A percentile compares a stretch with the other conserved stretches of the same genome.
Conservation (phyloP, 441 rosid species). For the Manihot esculenta region DNA sequence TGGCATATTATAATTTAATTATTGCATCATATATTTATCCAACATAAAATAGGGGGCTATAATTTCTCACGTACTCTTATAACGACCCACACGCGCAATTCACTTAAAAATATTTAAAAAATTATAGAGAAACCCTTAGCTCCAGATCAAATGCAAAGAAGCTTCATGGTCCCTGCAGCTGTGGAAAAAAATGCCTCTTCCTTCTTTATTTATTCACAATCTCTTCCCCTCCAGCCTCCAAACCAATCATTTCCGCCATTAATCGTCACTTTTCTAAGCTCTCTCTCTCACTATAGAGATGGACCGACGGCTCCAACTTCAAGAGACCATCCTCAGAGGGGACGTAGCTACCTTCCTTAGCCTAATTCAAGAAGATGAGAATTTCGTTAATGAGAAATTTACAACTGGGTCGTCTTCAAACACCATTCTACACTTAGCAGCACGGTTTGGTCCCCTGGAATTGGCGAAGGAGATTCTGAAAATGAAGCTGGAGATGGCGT, state of each 20-base stretch:
- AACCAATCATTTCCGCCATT: background rate
- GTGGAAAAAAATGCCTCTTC: background rate
- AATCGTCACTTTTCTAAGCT: background rate
- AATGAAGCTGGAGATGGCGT: conserved; percentile 38
- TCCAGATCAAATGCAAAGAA: background rate
- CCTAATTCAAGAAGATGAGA: conserved; percentile 23
- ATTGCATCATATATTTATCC: no score
- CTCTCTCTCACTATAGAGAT: conserved; percentile 2
- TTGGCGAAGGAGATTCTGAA: conserved; percentile 40
- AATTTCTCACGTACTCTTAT: no score
- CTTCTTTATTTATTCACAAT: background rate
- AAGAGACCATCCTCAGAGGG: conserved; percentile 29
- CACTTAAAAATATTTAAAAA: no score
- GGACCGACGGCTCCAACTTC: conserved; percentile 33
- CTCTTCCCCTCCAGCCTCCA: background rate
- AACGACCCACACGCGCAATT: no score
- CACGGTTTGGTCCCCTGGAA: conserved; percentile 36
- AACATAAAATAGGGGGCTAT: no score
- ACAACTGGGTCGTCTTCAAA: conserved; percentile 20
- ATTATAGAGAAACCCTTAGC: no score
- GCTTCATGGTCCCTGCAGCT: conserved; percentile 1
- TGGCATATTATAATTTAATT: no score
- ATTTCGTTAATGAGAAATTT: conserved; percentile 13
- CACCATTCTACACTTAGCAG: conserved; percentile 40
- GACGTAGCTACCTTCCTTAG: conserved; percentile 20